Evolutionary conservation across 179 eudicot genomes (phyloP).

Genomic region (Patellifolia procumbens): DNA sequence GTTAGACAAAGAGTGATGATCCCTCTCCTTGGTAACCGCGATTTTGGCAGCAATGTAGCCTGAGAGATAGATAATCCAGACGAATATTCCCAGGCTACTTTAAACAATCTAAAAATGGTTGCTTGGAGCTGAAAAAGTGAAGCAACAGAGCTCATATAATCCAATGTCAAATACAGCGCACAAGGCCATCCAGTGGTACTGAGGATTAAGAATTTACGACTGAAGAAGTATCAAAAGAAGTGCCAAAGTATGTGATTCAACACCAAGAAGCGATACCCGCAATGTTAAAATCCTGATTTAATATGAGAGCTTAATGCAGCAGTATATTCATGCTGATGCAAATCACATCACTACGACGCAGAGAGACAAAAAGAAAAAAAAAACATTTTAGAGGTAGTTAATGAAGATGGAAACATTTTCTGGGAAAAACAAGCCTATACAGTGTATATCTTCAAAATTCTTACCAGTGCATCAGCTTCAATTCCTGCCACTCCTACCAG

Average conservation of each 20-base stretch:
- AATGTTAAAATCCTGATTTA: not conserved
- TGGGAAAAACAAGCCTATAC: not conserved
- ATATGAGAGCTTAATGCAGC: not conserved
- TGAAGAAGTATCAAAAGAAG: not conserved
- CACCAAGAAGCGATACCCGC: not conserved
- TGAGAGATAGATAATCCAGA: too few relatives aligned
- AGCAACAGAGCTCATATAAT: too few relatives aligned
- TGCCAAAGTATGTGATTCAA: not conserved
- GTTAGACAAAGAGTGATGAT: too few relatives aligned
- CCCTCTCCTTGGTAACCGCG: too few relatives aligned
- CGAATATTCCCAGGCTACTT: too few relatives aligned
- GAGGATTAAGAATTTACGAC: not conserved
- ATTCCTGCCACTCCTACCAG: slow-evolving; percentile 85
- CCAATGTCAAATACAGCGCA: not conserved
- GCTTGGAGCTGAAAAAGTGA: not conserved
- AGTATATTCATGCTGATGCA: not conserved
- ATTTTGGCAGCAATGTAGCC: too few relatives aligned
- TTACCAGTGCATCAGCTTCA: slow-evolving; percentile 94
- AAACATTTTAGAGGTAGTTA: not conserved
- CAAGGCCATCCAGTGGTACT: not conserved
- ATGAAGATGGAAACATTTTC: not conserved
- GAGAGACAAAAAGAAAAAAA: too few relatives aligned
- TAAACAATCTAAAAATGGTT: not conserved
- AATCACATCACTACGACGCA: not conserved
- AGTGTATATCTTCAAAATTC: slow-evolving; percentile 26